These are phyloP conservation scores for Tephrocybe rancida DNA, from an alignment of 768 basidiomycete genomes.

Conservation along the genomic window DNA sequence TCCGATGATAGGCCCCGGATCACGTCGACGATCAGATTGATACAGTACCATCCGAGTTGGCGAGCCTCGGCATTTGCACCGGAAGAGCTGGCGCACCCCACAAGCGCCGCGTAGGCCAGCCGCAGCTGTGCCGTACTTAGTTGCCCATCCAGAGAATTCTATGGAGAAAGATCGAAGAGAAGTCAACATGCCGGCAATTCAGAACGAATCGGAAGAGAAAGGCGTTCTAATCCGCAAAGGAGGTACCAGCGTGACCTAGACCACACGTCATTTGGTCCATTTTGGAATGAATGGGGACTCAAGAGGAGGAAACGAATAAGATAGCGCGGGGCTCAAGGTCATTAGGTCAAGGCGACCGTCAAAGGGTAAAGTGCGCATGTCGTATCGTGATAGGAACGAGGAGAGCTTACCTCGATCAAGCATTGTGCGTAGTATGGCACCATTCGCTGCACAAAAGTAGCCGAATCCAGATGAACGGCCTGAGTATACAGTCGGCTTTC, in stretches of 20 bases:
- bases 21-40: conserved; percentile 54
- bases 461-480: conserved; percentile 21
- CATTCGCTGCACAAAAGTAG: conserved; percentile 52
- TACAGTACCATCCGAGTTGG: conserved; percentile 70
- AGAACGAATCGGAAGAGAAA: conserved; percentile 5
- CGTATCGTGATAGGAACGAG: neutral
- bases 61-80: conserved; percentile 27
- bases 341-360: neutral
- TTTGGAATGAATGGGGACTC: neutral
- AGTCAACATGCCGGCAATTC: conserved; percentile 11
- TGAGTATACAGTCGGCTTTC: conserved; percentile 14
- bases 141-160: conserved; percentile 68
- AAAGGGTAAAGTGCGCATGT: neutral
- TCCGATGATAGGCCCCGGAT: conserved; percentile 36
- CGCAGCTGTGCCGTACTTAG: conserved; percentile 68
- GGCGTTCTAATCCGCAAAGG: neutral
- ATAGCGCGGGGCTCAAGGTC: neutral
- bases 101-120: conserved; percentile 74
- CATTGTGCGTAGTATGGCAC: conserved; percentile 76
- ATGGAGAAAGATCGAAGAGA: conserved; percentile 8
- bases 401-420: conserved; percentile 64
- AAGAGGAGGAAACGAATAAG: conserved; percentile 3
- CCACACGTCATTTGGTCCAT: neutral
- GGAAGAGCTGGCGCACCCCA: conserved; percentile 57
- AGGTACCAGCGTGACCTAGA: neutral